Evolutionary conservation across 305 asterid genomes (phyloP).

Genomic region (Plantago rigida): DNA sequence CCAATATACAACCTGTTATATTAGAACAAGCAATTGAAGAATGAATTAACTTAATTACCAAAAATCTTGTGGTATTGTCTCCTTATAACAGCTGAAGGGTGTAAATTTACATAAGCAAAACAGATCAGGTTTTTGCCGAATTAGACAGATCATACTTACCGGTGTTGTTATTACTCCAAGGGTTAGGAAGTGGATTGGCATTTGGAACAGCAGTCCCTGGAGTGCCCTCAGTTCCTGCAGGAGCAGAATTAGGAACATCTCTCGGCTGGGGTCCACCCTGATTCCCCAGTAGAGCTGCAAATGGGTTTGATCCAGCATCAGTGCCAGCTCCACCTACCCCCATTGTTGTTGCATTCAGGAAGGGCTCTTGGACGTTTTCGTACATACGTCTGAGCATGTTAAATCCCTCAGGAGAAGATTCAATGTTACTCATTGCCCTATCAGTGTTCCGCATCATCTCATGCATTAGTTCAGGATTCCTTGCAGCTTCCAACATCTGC

Average conservation of each 20-base stretch:
- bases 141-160: slow-evolving; percentile 32
- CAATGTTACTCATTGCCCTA: slow-evolving; percentile 75
- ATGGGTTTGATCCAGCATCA: slow-evolving; percentile 50
- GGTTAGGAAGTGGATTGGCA: slow-evolving; percentile 65
- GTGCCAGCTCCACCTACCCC: slow-evolving; percentile 34
- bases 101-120: not conserved
- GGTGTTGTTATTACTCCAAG: slow-evolving; percentile 41
- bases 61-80: no score
- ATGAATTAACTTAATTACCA: no score
- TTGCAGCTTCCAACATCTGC: slow-evolving; percentile 60
- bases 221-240: slow-evolving; percentile 41
- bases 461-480: slow-evolving; percentile 74
- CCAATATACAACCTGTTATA: no score
- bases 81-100: not conserved
- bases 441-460: slow-evolving; percentile 82
- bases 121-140: slow-evolving; percentile 7
- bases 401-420: slow-evolving; percentile 78
- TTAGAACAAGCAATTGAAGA: no score
- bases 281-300: slow-evolving; percentile 57
- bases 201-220: slow-evolving; percentile 48
- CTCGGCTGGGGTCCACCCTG: slow-evolving; percentile 43
- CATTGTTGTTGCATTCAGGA: slow-evolving; percentile 55
- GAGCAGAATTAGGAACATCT: slow-evolving; percentile 35
- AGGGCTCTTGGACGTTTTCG: slow-evolving; percentile 72
- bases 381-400: slow-evolving; percentile 83